Base-by-base conservation (phyloP, 768 basidiomycete species). In the Suillus placidus region DNA sequence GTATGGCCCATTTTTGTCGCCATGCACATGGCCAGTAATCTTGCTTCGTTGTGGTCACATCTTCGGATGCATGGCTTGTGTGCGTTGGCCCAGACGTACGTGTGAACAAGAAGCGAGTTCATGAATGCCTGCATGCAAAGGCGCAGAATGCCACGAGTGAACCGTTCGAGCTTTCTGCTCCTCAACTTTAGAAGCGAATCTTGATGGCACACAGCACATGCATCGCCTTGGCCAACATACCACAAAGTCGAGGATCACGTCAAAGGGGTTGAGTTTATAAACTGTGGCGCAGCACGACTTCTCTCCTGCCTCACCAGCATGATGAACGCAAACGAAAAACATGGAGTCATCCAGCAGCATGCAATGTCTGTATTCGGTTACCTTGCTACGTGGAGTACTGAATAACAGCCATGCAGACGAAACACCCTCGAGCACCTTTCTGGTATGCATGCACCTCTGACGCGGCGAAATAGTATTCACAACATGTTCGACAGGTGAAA, bases 401-500 rank as follows among this genome's bases (percentile, higher is more conserved):
- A 60, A 60, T 58, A 23, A 40, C 40, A 42, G 30, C 18, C 40
- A 42, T 60, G 40, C 26, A 60, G 58, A 60, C 58, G 16, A 60
- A 42, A 32, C 6, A 60, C 58, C 14, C 58, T 60, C 18, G 58
- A 60, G 38, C 58, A 30, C 40, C 58, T 60, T 60, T 60, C 58
- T 42, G 58, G 58, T 60, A 60, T 42, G 57, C 57, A 58, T 58
- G 56, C 58, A 30, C 26, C 26, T 60, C 26, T 60, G 58, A 60
- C 26, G 18, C 18, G 58, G 18, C 18, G 58, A 60, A 43, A 42
- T 42, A 35, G 26, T 42, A 60, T 42, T 32, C 26, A 42, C 37
- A 58, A 38, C 26, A 60, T 42, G 26, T 60, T 60, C 58, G 26
- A 60, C 70, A 76, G 74, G 68, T 68, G 77, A 78, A 67, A 74